Evolutionary conservation across 2,329 filamentous ascomycete genomes (phyloP).

Genomic region (Zasmidium cellare): DNA sequence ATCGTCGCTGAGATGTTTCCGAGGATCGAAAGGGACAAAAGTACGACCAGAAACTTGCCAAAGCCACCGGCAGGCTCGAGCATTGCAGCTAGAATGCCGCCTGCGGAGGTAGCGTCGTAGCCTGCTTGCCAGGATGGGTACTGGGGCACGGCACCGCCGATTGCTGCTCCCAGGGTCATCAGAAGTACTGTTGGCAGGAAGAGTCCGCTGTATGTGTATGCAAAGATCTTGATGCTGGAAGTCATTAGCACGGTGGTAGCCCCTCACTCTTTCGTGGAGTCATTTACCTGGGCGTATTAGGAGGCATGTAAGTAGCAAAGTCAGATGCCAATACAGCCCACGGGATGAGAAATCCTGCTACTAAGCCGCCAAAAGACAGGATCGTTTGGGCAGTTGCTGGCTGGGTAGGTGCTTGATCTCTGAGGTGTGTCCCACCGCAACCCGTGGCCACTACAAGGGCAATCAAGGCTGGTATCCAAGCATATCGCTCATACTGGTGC

Average conservation of each 20-base stretch:
- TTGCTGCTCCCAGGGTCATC: conserved; percentile 42
- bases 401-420: conserved; percentile 47
- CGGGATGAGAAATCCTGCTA: conserved; percentile 61
- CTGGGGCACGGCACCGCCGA: conserved; percentile 39
- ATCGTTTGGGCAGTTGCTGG: conserved; percentile 46
- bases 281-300: conserved; percentile 29
- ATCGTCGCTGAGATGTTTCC: conserved; percentile 48
- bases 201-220: conserved; percentile 40
- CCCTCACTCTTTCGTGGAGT: not conserved
- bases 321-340: conserved; percentile 48
- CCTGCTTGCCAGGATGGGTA: conserved; percentile 34
- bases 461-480: conserved; percentile 44
- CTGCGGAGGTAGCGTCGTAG: conserved; percentile 39
- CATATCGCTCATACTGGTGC: conserved; percentile 45
- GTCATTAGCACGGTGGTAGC: not conserved
- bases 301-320: conserved; percentile 47
- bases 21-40: conserved; percentile 44
- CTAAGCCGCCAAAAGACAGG: conserved; percentile 56
- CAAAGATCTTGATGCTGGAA: conserved; percentile 37
- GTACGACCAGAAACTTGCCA: conserved; percentile 45
- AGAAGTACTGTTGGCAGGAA: conserved; percentile 37
- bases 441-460: conserved; percentile 43
- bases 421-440: conserved; percentile 40
- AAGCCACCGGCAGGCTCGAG: conserved; percentile 44
- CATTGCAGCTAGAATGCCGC: conserved; percentile 41